These are phyloP conservation scores for Micromonas commoda DNA, from an alignment of 139 green algal genomes.

Conservation along the genomic window DNA sequence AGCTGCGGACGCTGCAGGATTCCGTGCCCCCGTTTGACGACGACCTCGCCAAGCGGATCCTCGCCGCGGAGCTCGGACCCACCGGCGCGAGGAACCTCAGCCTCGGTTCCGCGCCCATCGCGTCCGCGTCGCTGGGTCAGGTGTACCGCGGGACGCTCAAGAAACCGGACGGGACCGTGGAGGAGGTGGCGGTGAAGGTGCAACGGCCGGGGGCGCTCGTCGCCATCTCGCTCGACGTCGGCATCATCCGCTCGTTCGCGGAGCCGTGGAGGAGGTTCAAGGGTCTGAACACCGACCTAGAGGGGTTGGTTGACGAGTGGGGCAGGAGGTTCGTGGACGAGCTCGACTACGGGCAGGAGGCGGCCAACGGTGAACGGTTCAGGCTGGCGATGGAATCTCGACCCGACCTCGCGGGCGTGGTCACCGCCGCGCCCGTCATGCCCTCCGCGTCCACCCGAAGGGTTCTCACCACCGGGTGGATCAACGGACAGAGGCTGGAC, in stretches of 20 bases:
- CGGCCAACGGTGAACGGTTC: conserved; percentile 36
- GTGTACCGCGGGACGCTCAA: conserved; percentile 31
- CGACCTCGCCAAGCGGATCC: conserved; percentile 23
- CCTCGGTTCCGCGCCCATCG: conserved; percentile 19
- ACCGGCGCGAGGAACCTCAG: neutral
- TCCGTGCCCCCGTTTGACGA: conserved; percentile 36
- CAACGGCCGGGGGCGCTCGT: conserved; percentile 36
- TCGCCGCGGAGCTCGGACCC: conserved; percentile 24
- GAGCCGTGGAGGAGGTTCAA: conserved; percentile 21
- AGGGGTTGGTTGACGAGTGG: conserved; percentile 44
- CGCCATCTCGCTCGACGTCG: conserved; percentile 38
- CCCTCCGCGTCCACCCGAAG: neutral
- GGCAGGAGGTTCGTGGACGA: conserved; percentile 35
- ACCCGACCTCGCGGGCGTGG: conserved; percentile 46
- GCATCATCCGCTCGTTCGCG: conserved; percentile 34
- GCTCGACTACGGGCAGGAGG: conserved; percentile 40
- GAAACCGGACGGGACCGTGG: neutral
- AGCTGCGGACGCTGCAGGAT: conserved; percentile 36
- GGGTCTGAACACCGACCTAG: conserved; percentile 34
- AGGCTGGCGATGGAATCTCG: conserved; percentile 68
- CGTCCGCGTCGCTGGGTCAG: conserved; percentile 35
- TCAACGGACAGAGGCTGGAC: conserved; percentile 34
- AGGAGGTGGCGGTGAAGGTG: conserved; percentile 40
- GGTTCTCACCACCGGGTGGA: conserved; percentile 39
- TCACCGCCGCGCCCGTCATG: conserved; percentile 25